A percentile compares a stretch with the other conserved stretches of the same genome.
Evolutionary conservation across 2,329 filamentous ascomycete genomes (phyloP).

Genomic region (Botrytis paeoniae): DNA sequence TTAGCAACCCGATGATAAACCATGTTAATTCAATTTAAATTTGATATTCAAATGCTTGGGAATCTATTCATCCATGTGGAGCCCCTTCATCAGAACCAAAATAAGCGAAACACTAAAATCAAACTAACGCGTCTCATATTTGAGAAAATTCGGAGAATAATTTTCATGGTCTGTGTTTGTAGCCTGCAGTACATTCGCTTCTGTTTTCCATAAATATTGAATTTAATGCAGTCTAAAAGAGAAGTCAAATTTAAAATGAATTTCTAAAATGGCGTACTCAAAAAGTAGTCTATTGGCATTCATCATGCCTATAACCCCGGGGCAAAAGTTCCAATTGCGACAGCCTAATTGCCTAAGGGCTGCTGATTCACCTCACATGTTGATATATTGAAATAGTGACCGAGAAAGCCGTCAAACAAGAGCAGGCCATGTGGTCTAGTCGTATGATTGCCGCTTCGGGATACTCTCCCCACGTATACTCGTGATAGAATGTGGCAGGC

Average conservation of each 20-base stretch:
- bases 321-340: not conserved
- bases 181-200: not conserved
- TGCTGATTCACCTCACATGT: rapidly evolving
- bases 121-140: not conserved
- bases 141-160: not conserved
- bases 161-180: not conserved
- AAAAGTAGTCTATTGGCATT: not conserved
- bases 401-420: rapidly evolving
- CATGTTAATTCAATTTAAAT: no score
- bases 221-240: not conserved
- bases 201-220: not conserved
- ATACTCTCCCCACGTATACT: constrained; percentile 2
- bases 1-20: no score
- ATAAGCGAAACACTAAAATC: constrained; percentile 2
- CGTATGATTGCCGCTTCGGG: constrained; percentile 4
- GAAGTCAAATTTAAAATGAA: not conserved
- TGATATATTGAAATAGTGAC: rapidly evolving
- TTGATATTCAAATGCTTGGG: not conserved
- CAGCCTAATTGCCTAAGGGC: rapidly evolving
- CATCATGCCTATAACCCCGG: not conserved
- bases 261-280: not conserved
- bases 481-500: constrained; percentile 3
- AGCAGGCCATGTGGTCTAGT: not conserved
- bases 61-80: not conserved
- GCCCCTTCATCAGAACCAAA: not conserved